Evolutionary conservation across 2,329 filamentous ascomycete genomes (phyloP), one percentile per base, ranked within the genome.

Genomic region (Cladosporium sp.): DNA sequence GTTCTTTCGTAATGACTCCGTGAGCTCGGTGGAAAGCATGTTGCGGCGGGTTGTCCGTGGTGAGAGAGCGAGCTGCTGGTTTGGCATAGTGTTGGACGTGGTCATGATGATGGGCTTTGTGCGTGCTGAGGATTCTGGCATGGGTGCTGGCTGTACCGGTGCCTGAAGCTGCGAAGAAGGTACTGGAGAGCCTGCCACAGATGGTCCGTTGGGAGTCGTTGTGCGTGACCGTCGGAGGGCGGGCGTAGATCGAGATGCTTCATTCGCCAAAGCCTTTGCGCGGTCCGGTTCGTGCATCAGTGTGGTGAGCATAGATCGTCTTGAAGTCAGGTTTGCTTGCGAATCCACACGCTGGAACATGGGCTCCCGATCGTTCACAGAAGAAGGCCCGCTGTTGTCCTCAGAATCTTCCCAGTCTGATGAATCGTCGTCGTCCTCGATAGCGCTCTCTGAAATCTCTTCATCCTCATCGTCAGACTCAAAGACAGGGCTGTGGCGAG

Each of bases 21-120:
- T 96, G 49, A 99, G 76, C 73, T 99, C 93, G 0, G 89, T 95
- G 7, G 89, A 86, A 51, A 99, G 80, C 93, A 99, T 99, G 70
- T 96, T 95, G 54, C 91, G 83, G 45, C 93, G 83, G 0, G 91
- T 96, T 0, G 92, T 96, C 52, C 90, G 83, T 3, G 93, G 93
- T 4, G 93, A 97, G 57, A 96, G 79, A 1, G 89, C 88, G 11
- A 64, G 55, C 51, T 62, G 60, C 27, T 60, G 55, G 57, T n/a
- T n/a, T 87, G 45, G 45, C 27, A 48, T 48, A 5, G 74, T 74
- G 51, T 84, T 84, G n/a, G 80, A 80, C 17, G 85, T 80, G 12
- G 83, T 85, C 64, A 85, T 81, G 62, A 85, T 81, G 64, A 96
- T 96, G 22, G 91, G 89, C 68, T 92, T 89, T 1, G 89, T 85